A percentile compares a stretch with the other conserved stretches of the same genome.
Conservation (phyloP, 371 early-diverging fungal genomes). For the Entomophthora muscae region DNA sequence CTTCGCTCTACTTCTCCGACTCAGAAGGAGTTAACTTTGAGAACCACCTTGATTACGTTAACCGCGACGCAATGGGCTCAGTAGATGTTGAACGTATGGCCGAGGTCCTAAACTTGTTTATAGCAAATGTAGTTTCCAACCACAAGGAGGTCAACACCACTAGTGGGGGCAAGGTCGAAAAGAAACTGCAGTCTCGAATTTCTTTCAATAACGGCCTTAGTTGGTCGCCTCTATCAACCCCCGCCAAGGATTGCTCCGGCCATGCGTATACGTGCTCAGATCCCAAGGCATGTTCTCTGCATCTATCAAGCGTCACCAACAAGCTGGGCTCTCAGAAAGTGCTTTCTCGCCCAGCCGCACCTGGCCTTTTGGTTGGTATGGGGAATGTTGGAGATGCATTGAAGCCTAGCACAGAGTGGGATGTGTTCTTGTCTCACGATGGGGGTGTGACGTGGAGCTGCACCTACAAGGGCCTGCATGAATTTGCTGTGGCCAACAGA, state of each 20-base stretch:
- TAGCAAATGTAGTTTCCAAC: constrained; percentile 67
- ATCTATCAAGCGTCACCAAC: constrained; percentile 71
- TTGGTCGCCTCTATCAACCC: constrained; percentile 30
- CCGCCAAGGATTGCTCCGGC: constrained; percentile 22
- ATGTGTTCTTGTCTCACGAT: constrained; percentile 69
- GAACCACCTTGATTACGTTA: constrained; percentile 53
- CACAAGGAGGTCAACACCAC: constrained; percentile 29
- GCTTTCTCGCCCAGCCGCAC: constrained; percentile 50
- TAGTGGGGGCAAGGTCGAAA: constrained; percentile 20
- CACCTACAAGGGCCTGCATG: constrained; percentile 60
- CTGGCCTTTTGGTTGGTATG: constrained; percentile 79
- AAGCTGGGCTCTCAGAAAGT: constrained; percentile 40
- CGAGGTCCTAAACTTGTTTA: constrained; percentile 60
- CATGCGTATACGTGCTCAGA: constrained; percentile 22
- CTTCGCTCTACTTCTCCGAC: constrained; percentile 66
- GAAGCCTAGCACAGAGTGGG: constrained; percentile 45
- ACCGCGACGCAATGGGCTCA: constrained; percentile 45
- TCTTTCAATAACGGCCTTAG: constrained; percentile 69
- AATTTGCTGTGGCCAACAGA: constrained; percentile 75
- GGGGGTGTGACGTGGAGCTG: constrained; percentile 75
- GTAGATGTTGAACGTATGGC: constrained; percentile 84
- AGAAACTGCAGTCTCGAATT: constrained; percentile 56
- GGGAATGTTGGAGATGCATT: constrained; percentile 68
- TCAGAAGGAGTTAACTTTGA: constrained; percentile 80
- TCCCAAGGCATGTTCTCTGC: constrained; percentile 53